Evolutionary conservation across 2,329 filamentous ascomycete genomes (phyloP).

Genomic region (Phyllosticta citribraziliensis): DNA sequence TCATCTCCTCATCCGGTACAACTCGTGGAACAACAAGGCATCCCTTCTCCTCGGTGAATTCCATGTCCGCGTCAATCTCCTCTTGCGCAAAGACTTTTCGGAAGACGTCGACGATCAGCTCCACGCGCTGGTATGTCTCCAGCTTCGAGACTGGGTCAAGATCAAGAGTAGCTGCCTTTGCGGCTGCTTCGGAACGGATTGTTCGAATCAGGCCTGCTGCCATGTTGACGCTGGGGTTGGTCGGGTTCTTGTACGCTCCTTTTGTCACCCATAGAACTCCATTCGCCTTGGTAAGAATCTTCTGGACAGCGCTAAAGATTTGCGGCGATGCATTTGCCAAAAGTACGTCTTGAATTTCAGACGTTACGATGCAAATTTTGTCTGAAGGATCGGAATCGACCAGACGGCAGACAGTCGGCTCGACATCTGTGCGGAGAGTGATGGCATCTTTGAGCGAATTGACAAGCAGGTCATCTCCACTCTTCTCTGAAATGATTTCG

Average conservation of each 20-base stretch:
- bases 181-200: conserved; percentile 5
- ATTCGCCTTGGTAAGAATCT: background rate
- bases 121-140: background rate
- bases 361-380: conserved; percentile 1
- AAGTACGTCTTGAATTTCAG: background rate
- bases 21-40: conserved; percentile 4
- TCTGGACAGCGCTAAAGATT: background rate
- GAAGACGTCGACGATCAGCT: conserved; percentile 4
- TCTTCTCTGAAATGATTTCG: background rate
- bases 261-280: conserved; percentile 6
- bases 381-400: background rate
- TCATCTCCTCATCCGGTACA: conserved; percentile 1
- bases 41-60: conserved; percentile 4
- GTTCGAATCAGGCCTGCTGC: conserved; percentile 1
- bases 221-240: conserved; percentile 6
- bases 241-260: background rate
- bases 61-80: background rate
- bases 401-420: background rate
- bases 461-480: background rate
- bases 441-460: background rate
- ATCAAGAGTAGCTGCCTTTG: conserved; percentile 2
- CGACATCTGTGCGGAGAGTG: background rate
- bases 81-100: background rate
- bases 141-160: conserved; percentile 1
- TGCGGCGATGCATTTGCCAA: background rate